phyloP scores from a whole-genome alignment of 306 rosid genomes.

The Begonia fuchsioides region DNA sequence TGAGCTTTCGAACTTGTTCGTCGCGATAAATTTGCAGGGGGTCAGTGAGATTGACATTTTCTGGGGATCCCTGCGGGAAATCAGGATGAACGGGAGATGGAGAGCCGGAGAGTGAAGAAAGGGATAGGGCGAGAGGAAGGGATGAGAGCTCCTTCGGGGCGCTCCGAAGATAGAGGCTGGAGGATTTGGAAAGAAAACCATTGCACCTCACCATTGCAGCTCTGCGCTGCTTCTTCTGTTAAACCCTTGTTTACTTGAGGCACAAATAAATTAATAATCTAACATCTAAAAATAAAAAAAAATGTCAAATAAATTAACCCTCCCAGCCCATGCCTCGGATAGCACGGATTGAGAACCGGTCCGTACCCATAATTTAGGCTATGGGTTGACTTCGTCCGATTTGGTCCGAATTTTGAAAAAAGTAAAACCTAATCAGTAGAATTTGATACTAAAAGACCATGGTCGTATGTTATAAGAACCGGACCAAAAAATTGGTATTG shows the following conservation, averaged over 20 bases:
- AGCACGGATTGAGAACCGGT: no score
- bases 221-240: background rate
- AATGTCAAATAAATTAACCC: no score
- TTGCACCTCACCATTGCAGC: background rate
- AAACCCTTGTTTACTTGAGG: background rate
- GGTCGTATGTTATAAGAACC: no score
- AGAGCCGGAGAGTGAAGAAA: background rate
- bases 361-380: no score
- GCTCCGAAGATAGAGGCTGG: background rate
- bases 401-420: no score
- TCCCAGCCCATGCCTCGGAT: no score
- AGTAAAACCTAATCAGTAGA: no score
- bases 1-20: conserved; percentile 34
- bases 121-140: background rate
- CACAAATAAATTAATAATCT: no score
- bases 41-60: conserved; percentile 1
- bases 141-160: background rate
- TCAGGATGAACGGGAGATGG: background rate
- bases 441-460: no score
- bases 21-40: conserved; percentile 16
- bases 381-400: no score
- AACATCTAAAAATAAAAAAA: no score
- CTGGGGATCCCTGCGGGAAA: background rate
- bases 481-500: no score
- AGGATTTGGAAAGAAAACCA: background rate